Base-by-base conservation (phyloP, 176 grass and related monocot genomes). In the Oryza australiensis region DNA sequence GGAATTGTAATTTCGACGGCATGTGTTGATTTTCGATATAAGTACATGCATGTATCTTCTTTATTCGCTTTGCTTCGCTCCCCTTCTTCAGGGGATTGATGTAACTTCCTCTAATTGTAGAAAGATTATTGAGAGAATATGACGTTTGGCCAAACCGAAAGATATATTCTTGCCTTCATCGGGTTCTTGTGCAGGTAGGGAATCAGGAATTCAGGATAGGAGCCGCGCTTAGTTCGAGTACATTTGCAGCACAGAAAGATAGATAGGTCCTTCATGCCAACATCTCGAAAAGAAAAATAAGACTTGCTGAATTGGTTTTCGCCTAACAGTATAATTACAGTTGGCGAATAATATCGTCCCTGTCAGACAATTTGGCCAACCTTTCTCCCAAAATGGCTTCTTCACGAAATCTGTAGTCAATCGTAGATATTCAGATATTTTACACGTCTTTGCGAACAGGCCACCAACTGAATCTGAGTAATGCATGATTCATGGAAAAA, bases 81-180 rank as follows among this genome's bases (percentile, higher is more conserved):
- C 35, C 16, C 12, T 1, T 73, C 5, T 57, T 24, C 14, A 38
- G 22, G 67, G 34, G 34, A 24, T 5, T 23, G 10, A n/a, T 28
- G 38, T 64, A 78, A 85, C 24, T 64, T 71, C 1, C 11, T 62
- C 20, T 69, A 68, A 48, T 45, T 62, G 66, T 59, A 27, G 14
- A 70, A 37, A 64, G 20, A 78, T 35, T 15, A 35, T 35, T 24
- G 18, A 63, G 46, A 35, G 1, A 46, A 34, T 1, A 27, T 3
- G 53, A 28, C 11, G 15, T 72, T 27, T n/a, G 38, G 14, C 38
- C 38, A 8, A 55, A 23, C 22, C n/a, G 64, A 74, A 49, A 22
- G 81, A 5, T 49, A 46, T 64, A 72, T 85, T 85, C 55, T 63
- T 79, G 28, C 40, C 75, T 79, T 79, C 75, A 22, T 71, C n/a